Evolutionary conservation across 1,139 yeast genomes (phyloP).

Genomic region (Yamadazyma sp.): DNA sequence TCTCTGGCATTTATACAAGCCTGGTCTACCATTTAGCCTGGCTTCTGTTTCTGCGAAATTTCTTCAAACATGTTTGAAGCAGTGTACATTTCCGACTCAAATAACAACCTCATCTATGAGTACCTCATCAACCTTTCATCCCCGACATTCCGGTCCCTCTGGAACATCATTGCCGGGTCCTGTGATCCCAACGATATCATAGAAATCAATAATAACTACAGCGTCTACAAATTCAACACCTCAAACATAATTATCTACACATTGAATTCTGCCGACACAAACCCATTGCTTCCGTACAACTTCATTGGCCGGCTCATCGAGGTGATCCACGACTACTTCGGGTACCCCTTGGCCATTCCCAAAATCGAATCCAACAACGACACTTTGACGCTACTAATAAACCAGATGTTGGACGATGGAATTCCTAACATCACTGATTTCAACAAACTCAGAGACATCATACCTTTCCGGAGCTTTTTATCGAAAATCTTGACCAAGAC

Average conservation of each 20-base stretch:
- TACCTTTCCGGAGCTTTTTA: constrained; percentile 56
- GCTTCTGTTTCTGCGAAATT: neutral
- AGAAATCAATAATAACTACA: constrained; percentile 30
- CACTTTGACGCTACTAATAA: constrained; percentile 52
- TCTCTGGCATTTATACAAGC: no score
- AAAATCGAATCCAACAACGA: constrained; percentile 68
- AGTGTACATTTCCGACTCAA: constrained; percentile 60
- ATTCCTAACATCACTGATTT: constrained; percentile 71
- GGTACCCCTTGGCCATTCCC: constrained; percentile 53
- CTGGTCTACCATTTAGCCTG: no score
- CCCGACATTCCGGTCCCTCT: constrained; percentile 49
- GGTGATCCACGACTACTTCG: constrained; percentile 59
- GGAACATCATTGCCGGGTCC: constrained; percentile 23
- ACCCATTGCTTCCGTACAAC: constrained; percentile 56
- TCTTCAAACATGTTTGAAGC: constrained; percentile 46
- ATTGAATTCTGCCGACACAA: constrained; percentile 17
- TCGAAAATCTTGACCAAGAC: constrained; percentile 38
- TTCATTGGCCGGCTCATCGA: constrained; percentile 54
- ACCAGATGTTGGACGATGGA: constrained; percentile 73
- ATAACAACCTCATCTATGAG: constrained; percentile 55
- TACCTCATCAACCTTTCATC: constrained; percentile 51
- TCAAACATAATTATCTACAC: constrained; percentile 28
- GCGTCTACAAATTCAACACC: constrained; percentile 24
- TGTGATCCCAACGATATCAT: constrained; percentile 17
- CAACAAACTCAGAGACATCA: constrained; percentile 66